Evolutionary conservation across 805 yeast species (phyloP), one percentile per base, ranked within the genome.

Genomic region (Candida tibetensis): DNA sequence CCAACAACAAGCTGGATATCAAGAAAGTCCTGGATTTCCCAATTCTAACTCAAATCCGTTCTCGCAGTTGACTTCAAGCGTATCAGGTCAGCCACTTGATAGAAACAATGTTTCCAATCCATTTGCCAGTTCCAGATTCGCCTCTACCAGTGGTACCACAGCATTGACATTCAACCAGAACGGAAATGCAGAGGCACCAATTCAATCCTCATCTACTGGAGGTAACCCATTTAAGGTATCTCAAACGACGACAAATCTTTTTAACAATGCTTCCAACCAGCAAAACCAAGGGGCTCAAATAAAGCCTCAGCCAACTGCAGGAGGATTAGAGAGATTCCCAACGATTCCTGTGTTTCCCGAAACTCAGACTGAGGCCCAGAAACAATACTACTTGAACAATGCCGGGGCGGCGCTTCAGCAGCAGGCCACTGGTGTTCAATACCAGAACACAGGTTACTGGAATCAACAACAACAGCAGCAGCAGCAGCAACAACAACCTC

Each of bases 341-440:
- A 82, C 89, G 1, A 62, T 75, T 3, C 76, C 88, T 2, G 85
- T 81, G 6, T 84, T 82, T 49, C 87, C 86, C 0, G 79, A 80
- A 48, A 79, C 85, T 6, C 77, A 75, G 48, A 64, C 62, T 36
- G 70, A 64, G 22, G 65, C 64, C 14, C 70, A 64, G 37, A 59
- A 57, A 28, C 66, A 65, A 38, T 60, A 51, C 28, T 60, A 49
- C 39, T 50, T 68, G 42, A 51, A 57, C 30, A 62, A 63, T 39
- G 77, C 78, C 4, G 48, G 53, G 19, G 44, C 54, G 17, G 66
- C 60, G 14, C 43, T 68, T 13, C 66, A 63, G 35, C 60, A 52
- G 30, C 63, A 57, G 31, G 37, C 39, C 5, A 31, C 39, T 28
- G 25, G 25, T 21, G 25, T 21, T 21, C 25, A 21, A 10, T 21